Base-by-base conservation (phyloP, 148 eudicot genomes). In the Spergularia marina region DNA sequence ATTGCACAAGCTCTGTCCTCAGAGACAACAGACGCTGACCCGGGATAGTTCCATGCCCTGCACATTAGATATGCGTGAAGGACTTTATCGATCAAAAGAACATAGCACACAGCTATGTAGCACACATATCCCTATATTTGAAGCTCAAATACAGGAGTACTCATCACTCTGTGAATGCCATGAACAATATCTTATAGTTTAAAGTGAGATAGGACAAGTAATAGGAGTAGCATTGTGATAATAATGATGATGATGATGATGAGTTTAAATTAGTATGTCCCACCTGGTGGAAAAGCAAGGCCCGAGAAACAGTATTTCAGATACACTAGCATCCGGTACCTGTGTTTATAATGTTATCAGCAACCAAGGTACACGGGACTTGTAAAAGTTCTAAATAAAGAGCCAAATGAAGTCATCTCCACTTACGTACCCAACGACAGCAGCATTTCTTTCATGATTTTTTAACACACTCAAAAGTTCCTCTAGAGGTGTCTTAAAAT, bases 261-360 rank as follows among this genome's bases (percentile, higher is more conserved):
- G 40, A 9, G 0, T 10, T 70, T 53, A 8, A 70, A 53, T 40
- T 23, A 72, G 10, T 65, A 73, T 66, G 21, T 44, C 74, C 81
- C 83, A 91, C 98, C 98, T 84, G 98, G 98, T 36, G 98, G 98
- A 74, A 94, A 94, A 68, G 95, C 89, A 83, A 90, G 88, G 69
- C 98, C 98, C 16, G 83, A 83, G 69, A 94, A 94, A 85, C 98
- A 94, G 82, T 94, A 91, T 89, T 94, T 94, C 80, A 94, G 86
- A 85, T 94, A 94, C 65, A 94, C 91, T 71, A 94, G 97, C 86
- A 90, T 86, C 81, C 93, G 88, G 55, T 91, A 94, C 89, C 98
- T 94, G 91, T 76, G 44, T 73, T 54, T 75, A 77, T 66, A 72
- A 54, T 25, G 55, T 39, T 63, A 23, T 73, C 55, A 68, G 61